Evolutionary conservation across 2,329 filamentous ascomycete species (phyloP), one percentile per base, ranked within the genome.

Genomic region (Cladophialophora yegresii): DNA sequence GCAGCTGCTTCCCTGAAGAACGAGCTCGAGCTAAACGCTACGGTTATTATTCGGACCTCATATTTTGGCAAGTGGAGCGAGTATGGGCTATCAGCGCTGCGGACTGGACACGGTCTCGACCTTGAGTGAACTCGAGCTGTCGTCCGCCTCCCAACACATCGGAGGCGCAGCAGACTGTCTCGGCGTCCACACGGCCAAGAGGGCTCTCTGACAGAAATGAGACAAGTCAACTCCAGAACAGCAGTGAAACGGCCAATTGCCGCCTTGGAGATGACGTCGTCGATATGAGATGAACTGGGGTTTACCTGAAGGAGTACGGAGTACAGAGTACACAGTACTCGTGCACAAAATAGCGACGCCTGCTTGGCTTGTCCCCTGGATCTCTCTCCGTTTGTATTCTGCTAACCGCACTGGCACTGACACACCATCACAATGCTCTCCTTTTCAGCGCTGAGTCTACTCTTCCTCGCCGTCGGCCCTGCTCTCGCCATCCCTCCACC

Each of bases 401-500:
- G n/a, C 51, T 30, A 28, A 54, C 51, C 30, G 4, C 51, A 50
- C 20, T 3, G 20, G 47, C 47, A 28, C 22, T 50, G 9, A 7
- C 28, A n/a, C 16, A 6, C 28, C 33, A 32, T 13, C 23, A 56
- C n/a, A 2, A 62, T 62, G 59, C 20, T 33, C 49, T 50, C 3
- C 50, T 16, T 23, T 16, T 12, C 33, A 20, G n/a, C 53, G 16
- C 26, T 56, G 8, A 12, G 16, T 12, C 43, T 55, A 13, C 26
- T 43, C 43, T 4, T 61, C 4, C 6, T 58, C 16, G 20, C 20
- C 30, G 26, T 53, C 30, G 13, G 45, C 32, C 55, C 59, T 13
- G 26, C 57, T 6, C 16, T 67, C 28, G 58, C 62, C 33, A 64
- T 70, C 40, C 68, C 68, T 57, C 68, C 68, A 23, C 64, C 64